Percentiles rank a stretch among this genome's conserved stretches.
These are phyloP conservation scores for Globisporangium lucens DNA, from an alignment of 352 stramenopile species.

Conservation along the genomic window DNA sequence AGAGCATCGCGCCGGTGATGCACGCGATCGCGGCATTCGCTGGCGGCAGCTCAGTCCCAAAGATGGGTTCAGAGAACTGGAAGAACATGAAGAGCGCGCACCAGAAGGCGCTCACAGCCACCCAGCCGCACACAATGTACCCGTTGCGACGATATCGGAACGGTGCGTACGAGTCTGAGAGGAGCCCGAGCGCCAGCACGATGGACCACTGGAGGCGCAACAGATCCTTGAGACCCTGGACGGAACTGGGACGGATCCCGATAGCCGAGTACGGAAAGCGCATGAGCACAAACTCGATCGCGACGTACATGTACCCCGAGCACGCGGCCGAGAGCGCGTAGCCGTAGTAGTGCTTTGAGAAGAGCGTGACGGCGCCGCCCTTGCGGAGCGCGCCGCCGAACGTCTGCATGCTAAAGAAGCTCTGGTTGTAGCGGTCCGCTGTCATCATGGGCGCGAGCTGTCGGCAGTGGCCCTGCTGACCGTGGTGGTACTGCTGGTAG, in stretches of 20 bases:
- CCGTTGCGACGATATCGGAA: constrained; percentile 46
- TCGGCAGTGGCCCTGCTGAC: background rate
- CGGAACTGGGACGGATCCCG: constrained; percentile 4
- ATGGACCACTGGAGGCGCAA: constrained; percentile 31
- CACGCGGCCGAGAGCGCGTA: constrained; percentile 15
- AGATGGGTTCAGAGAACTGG: constrained; percentile 16
- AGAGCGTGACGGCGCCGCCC: constrained; percentile 10
- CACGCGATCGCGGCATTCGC: constrained; percentile 9
- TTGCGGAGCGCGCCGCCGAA: constrained; percentile 51
- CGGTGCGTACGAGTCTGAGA: constrained; percentile 31
- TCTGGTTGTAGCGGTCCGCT: constrained; percentile 17
- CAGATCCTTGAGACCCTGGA: constrained; percentile 19
- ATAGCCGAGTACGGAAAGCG: constrained; percentile 15
- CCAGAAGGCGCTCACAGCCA: constrained; percentile 22
- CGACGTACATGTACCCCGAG: constrained; percentile 17
- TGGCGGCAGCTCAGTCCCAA: constrained; percentile 11
- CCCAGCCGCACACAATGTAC: constrained; percentile 69
- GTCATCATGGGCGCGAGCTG: constrained; percentile 23
- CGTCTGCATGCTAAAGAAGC: constrained; percentile 67
- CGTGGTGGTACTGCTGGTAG: background rate
- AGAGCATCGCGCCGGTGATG: constrained; percentile 27
- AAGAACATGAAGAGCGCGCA: constrained; percentile 27
- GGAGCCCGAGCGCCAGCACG: constrained; percentile 28
- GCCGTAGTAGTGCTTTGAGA: constrained; percentile 13
- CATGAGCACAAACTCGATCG: constrained; percentile 15